phyloP scores from a whole-genome alignment of 169 alveolate species.

The Cryptosporidium ryanae region DNA sequence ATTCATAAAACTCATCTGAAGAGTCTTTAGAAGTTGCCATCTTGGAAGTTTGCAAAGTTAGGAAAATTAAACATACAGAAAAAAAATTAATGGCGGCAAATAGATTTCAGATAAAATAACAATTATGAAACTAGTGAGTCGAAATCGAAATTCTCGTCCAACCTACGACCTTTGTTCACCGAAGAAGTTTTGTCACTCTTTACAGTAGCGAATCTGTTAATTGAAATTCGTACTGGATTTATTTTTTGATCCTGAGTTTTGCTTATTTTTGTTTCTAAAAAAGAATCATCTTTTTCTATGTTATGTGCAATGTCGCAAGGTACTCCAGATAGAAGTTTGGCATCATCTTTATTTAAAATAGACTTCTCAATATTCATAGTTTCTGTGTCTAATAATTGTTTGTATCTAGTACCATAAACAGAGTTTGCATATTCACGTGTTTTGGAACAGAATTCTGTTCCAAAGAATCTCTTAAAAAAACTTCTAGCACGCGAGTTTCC shows the following conservation, averaged over 20 bases:
- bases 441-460: slow-evolving; percentile 29
- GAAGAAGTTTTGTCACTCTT: slow-evolving; percentile 10
- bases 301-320: not conserved
- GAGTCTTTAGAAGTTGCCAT: not conserved
- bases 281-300: not conserved
- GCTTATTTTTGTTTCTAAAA: not conserved
- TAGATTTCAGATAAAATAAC: not conserved
- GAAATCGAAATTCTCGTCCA: slow-evolving; percentile 61
- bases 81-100: slow-evolving; percentile 36
- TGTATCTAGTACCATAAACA: slow-evolving; percentile 19
- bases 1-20: slow-evolving; percentile 39
- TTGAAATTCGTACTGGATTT: not conserved
- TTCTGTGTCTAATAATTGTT: slow-evolving; percentile 45
- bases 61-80: not conserved
- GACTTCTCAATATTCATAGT: not conserved
- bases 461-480: slow-evolving; percentile 32
- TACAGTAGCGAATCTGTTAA: not conserved
- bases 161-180: slow-evolving; percentile 37
- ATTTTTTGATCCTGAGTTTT: not conserved
- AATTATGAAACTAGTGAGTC: slow-evolving; percentile 39
- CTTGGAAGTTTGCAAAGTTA: not conserved
- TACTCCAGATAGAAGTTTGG: not conserved
- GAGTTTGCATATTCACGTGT: slow-evolving; percentile 51
- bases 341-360: too few species aligned
- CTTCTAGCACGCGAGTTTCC: slow-evolving; percentile 63